These are phyloP conservation scores for Fusarium poae DNA, from an alignment of 2,329 filamentous ascomycete species.

Conservation along the genomic window DNA sequence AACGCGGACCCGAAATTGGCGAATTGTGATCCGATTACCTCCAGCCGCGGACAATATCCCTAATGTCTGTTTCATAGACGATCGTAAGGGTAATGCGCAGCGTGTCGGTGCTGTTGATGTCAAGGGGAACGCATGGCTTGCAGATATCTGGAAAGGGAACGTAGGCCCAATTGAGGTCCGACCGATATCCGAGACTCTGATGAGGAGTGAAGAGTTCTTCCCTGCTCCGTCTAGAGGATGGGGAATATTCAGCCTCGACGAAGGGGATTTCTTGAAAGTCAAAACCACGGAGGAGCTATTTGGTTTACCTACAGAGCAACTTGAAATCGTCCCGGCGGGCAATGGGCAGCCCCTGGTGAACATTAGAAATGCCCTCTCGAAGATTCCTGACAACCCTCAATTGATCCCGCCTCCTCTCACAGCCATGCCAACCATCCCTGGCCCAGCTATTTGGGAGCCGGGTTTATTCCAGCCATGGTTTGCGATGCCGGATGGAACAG, in stretches of 20 bases:
- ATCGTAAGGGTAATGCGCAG: conserved; percentile 61
- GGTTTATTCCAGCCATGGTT: conserved; percentile 24
- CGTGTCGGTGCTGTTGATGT: conserved; percentile 67
- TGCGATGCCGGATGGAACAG: conserved; percentile 22
- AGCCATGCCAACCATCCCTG: conserved; percentile 12
- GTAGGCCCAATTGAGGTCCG: conserved; percentile 49
- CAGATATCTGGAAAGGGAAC: conserved; percentile 64
- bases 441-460: conserved; percentile 22
- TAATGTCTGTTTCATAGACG: conserved; percentile 64
- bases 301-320: conserved; percentile 44
- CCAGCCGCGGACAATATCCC: conserved; percentile 62
- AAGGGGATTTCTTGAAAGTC: conserved; percentile 59
- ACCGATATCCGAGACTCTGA: conserved; percentile 31
- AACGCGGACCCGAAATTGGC: conserved; percentile 62
- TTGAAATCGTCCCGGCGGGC: conserved; percentile 38
- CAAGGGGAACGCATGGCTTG: conserved; percentile 61
- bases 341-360: conserved; percentile 46
- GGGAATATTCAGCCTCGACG: conserved; percentile 63
- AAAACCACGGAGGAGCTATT: conserved; percentile 53
- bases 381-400: conserved; percentile 52
- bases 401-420: background rate
- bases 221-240: conserved; percentile 57
- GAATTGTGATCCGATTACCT: conserved; percentile 61
- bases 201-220: conserved; percentile 51
- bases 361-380: conserved; percentile 43